Evolutionary conservation across 176 grass and related monocot species (phyloP).

Genomic region (Melocanna baccifera): DNA sequence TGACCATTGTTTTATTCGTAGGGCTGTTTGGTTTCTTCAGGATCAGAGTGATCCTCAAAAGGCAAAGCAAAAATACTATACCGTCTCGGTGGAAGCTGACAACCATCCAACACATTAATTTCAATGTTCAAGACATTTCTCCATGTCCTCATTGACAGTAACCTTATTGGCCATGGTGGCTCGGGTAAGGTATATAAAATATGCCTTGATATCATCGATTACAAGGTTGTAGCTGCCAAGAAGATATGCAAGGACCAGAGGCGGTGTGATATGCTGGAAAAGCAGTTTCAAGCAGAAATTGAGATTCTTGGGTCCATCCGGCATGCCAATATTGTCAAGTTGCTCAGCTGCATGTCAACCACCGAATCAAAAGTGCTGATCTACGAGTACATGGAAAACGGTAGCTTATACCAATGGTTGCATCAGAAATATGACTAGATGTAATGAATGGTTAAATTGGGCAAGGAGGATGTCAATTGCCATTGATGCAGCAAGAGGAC

Average conservation of each 20-base stretch:
- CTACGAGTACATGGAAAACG: slow-evolving; percentile 45
- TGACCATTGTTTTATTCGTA: background rate
- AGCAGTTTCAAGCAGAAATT: slow-evolving; percentile 51
- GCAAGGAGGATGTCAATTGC: slow-evolving; percentile 41
- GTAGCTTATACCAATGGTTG: slow-evolving; percentile 42
- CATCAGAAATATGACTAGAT: background rate
- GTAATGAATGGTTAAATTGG: slow-evolving; percentile 31
- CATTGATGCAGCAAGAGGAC: slow-evolving; percentile 44
- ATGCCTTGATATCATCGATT: background rate
- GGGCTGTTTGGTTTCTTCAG: background rate
- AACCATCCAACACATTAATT: slow-evolving; percentile 3
- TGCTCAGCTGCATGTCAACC: slow-evolving; percentile 46
- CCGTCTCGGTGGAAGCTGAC: background rate
- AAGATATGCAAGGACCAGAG: slow-evolving; percentile 35
- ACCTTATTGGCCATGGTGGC: slow-evolving; percentile 36
- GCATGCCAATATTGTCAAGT: slow-evolving; percentile 54
- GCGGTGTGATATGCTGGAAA: slow-evolving; percentile 24
- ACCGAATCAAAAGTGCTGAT: slow-evolving; percentile 41
- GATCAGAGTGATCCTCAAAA: background rate
- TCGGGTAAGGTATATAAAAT: slow-evolving; percentile 45
- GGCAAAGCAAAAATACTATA: background rate
- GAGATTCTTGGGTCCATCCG: slow-evolving; percentile 52
- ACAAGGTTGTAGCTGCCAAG: slow-evolving; percentile 42
- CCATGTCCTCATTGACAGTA: background rate
- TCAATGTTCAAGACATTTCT: slow-evolving; percentile 10